Base-by-base conservation (phyloP, 2,329 filamentous ascomycete genomes). In the Clonostachys sp. region DNA sequence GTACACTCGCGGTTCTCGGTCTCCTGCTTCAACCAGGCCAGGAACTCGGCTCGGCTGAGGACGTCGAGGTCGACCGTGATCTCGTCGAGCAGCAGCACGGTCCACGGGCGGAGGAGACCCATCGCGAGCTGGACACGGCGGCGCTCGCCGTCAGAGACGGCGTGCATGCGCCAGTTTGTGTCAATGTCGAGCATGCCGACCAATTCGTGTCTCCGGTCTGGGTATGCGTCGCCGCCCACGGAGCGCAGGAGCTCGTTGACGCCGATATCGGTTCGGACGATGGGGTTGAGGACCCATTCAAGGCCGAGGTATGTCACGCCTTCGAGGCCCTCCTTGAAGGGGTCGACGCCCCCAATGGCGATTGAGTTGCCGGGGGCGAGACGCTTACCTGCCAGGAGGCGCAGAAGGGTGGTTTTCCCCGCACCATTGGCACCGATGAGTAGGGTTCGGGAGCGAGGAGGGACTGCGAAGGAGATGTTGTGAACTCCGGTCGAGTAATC, bases 211-310 rank as follows among this genome's bases (percentile, higher is more conserved):
- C 91, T 80, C 1, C 94, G 85, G 16, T 79, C 84, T 0, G 87
- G 81, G 67, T 88, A 99, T 56, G 82, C 80, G 65, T 95, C 81
- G 12, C 94, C 94, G 51, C 94, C 94, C 0, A 99, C 89, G 3
- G 84, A 90, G 44, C 83, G 73, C 24, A 99, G 82, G 6, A 99
- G 81, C 55, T 95, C 91, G 5, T 79, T 80, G 5, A 99, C 92
- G 50, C 89, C 90, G 56, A 99, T 96, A 67, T 99, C 94, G 33
- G 87, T 95, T 45, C 92, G 87, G 43, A 97, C 94, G 59, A 97
- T 95, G 44, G 89, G 89, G 73, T 97, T 97, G 10, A 99, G 80
- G 4, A 97, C 94, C 94, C 94, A 99, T 75, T 99, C 94, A 1
- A 96, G 82, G 1, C 94, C 94, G 8, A 99, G 86, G 68, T 99